phyloP scores from a whole-genome alignment of 2,329 filamentous ascomycete species.

The Fonsecaea nubica region DNA sequence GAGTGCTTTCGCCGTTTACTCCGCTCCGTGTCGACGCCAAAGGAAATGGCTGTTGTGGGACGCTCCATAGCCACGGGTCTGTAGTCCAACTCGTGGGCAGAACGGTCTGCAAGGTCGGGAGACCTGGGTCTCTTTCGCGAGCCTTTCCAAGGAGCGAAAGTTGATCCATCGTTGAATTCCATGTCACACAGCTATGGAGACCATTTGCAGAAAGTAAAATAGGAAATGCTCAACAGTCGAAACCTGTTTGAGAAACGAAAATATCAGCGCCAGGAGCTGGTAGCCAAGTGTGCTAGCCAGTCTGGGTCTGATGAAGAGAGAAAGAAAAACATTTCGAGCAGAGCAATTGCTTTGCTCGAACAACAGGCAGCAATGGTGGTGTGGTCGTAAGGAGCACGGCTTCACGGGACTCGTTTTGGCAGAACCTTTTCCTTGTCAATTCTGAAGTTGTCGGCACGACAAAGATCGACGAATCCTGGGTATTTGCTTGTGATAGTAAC shows the following conservation, averaged over 20 bases:
- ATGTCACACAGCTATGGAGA: slow-evolving; percentile 14
- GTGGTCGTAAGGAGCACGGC: slow-evolving; percentile 3
- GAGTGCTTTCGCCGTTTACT: slow-evolving; percentile 25
- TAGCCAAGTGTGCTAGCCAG: slow-evolving; percentile 30
- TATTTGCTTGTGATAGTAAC: neutral
- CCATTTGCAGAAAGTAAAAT: slow-evolving; percentile 25
- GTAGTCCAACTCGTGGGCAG: slow-evolving; percentile 7
- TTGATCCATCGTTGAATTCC: slow-evolving; percentile 11
- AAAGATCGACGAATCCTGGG: neutral
- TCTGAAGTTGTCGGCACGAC: neutral
- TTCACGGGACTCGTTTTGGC: neutral
- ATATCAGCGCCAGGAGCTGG: slow-evolving; percentile 31
- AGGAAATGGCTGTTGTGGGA: neutral
- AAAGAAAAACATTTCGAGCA: slow-evolving; percentile 35
- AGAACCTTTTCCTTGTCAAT: neutral
- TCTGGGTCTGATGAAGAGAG: slow-evolving; percentile 28
- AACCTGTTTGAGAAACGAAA: slow-evolving; percentile 20
- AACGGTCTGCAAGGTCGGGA: slow-evolving; percentile 12
- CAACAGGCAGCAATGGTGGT: slow-evolving; percentile 11
- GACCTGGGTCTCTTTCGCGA: slow-evolving; percentile 25
- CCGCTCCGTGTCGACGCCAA: slow-evolving; percentile 2
- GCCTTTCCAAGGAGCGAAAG: neutral
- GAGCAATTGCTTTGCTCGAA: slow-evolving; percentile 16
- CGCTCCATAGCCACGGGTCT: neutral
- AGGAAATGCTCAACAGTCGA: slow-evolving; percentile 25